A percentile compares a stretch with the other conserved stretches of the same genome.
These are phyloP conservation scores for Triticum dicoccoides DNA, from an alignment of 176 grass and related monocot species.

Conservation along the genomic window DNA sequence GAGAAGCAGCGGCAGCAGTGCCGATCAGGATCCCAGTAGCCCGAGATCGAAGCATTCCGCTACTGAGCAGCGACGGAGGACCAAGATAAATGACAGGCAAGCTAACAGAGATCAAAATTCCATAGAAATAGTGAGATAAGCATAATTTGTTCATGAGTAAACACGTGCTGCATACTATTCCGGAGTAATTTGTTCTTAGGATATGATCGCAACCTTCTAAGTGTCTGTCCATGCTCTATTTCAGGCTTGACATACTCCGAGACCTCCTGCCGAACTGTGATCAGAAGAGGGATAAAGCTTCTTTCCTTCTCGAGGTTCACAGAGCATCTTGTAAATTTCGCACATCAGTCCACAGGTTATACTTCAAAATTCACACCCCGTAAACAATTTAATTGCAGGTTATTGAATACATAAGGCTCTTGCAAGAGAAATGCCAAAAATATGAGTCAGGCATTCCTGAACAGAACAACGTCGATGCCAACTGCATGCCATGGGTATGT, in stretches of 20 bases:
- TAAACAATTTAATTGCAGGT: slow-evolving; percentile 53
- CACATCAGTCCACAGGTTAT: neutral
- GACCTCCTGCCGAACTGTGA: slow-evolving; percentile 82
- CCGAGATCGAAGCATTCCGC: slow-evolving; percentile 95
- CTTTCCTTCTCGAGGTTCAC: slow-evolving; percentile 88
- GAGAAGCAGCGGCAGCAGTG: slow-evolving; percentile 65
- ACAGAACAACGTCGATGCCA: slow-evolving; percentile 54
- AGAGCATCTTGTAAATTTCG: slow-evolving; percentile 5
- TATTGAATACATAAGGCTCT: slow-evolving; percentile 85
- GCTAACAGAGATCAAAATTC: slow-evolving; percentile 11
- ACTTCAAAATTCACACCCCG: neutral
- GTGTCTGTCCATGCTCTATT: neutral
- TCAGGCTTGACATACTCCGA: slow-evolving; percentile 86
- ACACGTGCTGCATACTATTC: neutral
- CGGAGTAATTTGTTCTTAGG: neutral
- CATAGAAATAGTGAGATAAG: neutral
- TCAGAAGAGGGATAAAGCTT: slow-evolving; percentile 98
- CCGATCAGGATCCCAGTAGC: slow-evolving; percentile 69
- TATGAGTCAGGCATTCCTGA: slow-evolving; percentile 53
- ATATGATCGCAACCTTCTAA: neutral
- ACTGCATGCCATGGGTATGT: slow-evolving; percentile 85
- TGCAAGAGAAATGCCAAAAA: slow-evolving; percentile 90
- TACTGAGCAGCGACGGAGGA: slow-evolving; percentile 79
- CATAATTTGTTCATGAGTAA: neutral
- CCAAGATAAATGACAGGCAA: slow-evolving; percentile 99